Base-by-base conservation (phyloP, 2,329 filamentous ascomycete genomes). In the Sporothrix mexicana region DNA sequence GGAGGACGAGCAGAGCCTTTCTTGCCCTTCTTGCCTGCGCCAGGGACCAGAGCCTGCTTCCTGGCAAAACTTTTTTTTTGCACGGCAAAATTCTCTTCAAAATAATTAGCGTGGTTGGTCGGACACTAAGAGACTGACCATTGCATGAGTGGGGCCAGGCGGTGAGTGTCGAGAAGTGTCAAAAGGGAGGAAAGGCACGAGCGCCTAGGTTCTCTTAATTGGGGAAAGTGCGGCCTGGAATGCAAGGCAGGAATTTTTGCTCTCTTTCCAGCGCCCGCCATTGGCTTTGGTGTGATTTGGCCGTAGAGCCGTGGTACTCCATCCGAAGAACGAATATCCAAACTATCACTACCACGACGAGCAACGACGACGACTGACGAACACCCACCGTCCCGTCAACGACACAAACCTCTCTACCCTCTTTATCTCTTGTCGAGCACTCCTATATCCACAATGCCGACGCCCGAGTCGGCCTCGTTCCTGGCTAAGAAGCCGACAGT, bases 401-500 rank as follows among this genome's bases (percentile, higher is more conserved):
- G 30, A 69, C 30, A 12, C 17, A 9, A 47, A 9, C 53, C 13
- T 53, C 69, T 25, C 23, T 25, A 25, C 12, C n/a, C 55, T 2
- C 36, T 51, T 17, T 47, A 17, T 36, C 13, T 25, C 1, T 20
- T 30, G 9, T 43, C 49, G 30, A 36, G 7, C 20, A 49, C 30
- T 20, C 23, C 15, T 5, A 15, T n/a, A 6, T 45, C 64, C 45
- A 83, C 79, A 77, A 95, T 95, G 91, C 93, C 93, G 78, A 95
- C 92, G 30, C 92, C 93, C 82, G 93, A 96, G 83, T 95, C 93
- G 79, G 90, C 87, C 78, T 87, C 89, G 80, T 96, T 95, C 86
- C 89, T 94, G 83, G 92, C 91, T 77, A 92, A 92, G 84, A 96
- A 96, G 87, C 93, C 93, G 74, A 90, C 87, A 76, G 93, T 96